Percentiles rank a stretch among this genome's conserved stretches.
These are phyloP conservation scores for Sabuloglossum arenarium DNA, from an alignment of 495 filamentous ascomycete species.

Conservation along the genomic window DNA sequence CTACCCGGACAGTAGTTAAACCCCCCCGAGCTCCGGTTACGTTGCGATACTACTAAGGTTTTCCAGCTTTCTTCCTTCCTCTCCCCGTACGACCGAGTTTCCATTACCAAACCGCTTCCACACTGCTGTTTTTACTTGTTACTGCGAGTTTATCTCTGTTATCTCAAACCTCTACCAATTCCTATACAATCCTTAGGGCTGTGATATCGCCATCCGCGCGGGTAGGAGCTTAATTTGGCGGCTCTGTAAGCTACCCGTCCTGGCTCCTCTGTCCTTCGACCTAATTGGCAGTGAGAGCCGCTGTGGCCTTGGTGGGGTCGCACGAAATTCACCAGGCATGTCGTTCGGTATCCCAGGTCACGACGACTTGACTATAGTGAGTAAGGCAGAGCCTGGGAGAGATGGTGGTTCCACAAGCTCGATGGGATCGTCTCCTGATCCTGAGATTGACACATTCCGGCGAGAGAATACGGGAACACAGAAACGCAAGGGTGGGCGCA, in stretches of 20 bases:
- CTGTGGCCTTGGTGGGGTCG: not conserved
- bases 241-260: not conserved
- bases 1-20: not conserved
- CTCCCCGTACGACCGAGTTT: not conserved
- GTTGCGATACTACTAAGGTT: not conserved
- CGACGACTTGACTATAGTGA: conserved; percentile 8
- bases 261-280: not conserved
- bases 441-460: conserved; percentile 24
- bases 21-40: not conserved
- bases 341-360: not conserved
- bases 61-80: not conserved
- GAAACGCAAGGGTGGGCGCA: conserved; percentile 92
- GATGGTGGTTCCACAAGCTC: conserved; percentile 19
- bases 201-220: not conserved
- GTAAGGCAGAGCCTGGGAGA: conserved; percentile 15
- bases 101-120: conserved; percentile 1
- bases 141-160: conserved; percentile 2
- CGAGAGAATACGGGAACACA: conserved; percentile 37
- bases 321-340: not conserved
- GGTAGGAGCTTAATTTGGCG: not conserved
- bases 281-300: conserved; percentile 1
- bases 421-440: conserved; percentile 12
- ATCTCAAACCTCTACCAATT: not conserved
- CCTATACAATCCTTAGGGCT: not conserved
- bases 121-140: not conserved